Evolutionary conservation across 805 yeast species (phyloP).

Genomic region (Saturnispora serradocipensis): DNA sequence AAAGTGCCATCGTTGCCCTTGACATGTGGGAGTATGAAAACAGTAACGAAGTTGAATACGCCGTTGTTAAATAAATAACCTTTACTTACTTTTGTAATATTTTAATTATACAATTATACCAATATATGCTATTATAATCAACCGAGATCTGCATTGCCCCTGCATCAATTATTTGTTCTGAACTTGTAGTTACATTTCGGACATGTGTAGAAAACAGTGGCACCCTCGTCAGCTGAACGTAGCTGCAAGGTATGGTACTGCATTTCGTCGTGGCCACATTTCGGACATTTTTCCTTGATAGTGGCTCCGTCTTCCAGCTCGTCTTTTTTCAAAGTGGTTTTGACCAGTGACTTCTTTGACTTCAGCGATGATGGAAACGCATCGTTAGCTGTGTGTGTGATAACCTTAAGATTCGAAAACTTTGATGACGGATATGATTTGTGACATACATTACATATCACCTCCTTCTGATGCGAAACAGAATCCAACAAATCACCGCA

Average conservation of each 20-base stretch:
- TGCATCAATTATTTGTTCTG: slow-evolving; percentile 73
- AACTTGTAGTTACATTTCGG: slow-evolving; percentile 86
- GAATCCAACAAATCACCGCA: slow-evolving; percentile 89
- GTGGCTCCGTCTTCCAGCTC: slow-evolving; percentile 94
- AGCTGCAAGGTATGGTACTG: slow-evolving; percentile 92
- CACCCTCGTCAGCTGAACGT: slow-evolving; percentile 99
- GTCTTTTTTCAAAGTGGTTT: slow-evolving; percentile 64
- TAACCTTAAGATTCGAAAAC: slow-evolving; percentile 74
- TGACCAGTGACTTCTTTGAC: slow-evolving; percentile 81
- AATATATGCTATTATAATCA: not conserved
- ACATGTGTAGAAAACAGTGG: slow-evolving; percentile 97
- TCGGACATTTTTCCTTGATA: slow-evolving; percentile 96
- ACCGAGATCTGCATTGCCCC: not conserved
- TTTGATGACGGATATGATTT: slow-evolving; percentile 34
- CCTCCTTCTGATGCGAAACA: slow-evolving; percentile 32
- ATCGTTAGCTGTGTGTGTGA: slow-evolving; percentile 80
- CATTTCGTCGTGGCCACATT: slow-evolving; percentile 98
- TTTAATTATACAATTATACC: not conserved
- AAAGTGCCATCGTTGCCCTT: slow-evolving; percentile 92
- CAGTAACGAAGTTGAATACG: slow-evolving; percentile 73
- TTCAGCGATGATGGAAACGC: slow-evolving; percentile 87
- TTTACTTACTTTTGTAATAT: not conserved
- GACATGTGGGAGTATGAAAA: slow-evolving; percentile 97
- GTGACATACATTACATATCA: slow-evolving; percentile 29
- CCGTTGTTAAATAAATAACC: slow-evolving; percentile 24